Evolutionary conservation across 305 asterid genomes (phyloP), one percentile per base, ranked within the genome.

Genomic region (Striga hermonthica): DNA sequence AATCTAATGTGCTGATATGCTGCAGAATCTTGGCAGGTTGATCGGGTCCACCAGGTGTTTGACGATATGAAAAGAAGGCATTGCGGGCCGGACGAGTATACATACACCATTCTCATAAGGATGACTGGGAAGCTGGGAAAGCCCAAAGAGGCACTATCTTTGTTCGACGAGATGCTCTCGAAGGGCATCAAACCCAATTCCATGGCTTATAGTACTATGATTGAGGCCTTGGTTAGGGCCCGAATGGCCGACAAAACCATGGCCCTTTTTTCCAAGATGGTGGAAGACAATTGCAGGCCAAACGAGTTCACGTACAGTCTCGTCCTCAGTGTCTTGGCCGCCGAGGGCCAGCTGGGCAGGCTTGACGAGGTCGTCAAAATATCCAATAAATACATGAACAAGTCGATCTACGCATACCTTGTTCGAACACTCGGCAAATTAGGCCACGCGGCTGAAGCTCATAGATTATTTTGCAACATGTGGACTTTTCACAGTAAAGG

Each of bases 401-500:
- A 84, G 84, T 84, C 91, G 1, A 93, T 86, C 15, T 93, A 90
- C 36, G 90, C 94, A 0, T 87, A 76, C 67, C 91, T 92, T 40
- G 89, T 92, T 72, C 80, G 90, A 66, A 84, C 80, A 31, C 74
- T 89, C 45, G 81, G 88, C 79, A 92, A 86, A 74, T 62, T 89
- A 60, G 98, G 98, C 9, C 90, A 89, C 68, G 84, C 96, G 13
- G 78, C 69, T 53, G 97, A 92, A 84, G 97, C 98, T 58, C 97
- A 92, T 75, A 76, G 96, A 79, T 72, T 92, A 40, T 92, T 92
- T 68, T 86, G 97, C 71, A 80, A 80, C 68, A 89, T 92, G 98
- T 92, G 97, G 98, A 78, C 57, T 65, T 93, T 86, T 80, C 96
- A 90, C 66, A 90, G 86, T 69, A 76, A 76, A 79, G 98, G 98